Evolutionary conservation across 257 asterid genomes (phyloP).

Genomic region (Nemophila menziesii): DNA sequence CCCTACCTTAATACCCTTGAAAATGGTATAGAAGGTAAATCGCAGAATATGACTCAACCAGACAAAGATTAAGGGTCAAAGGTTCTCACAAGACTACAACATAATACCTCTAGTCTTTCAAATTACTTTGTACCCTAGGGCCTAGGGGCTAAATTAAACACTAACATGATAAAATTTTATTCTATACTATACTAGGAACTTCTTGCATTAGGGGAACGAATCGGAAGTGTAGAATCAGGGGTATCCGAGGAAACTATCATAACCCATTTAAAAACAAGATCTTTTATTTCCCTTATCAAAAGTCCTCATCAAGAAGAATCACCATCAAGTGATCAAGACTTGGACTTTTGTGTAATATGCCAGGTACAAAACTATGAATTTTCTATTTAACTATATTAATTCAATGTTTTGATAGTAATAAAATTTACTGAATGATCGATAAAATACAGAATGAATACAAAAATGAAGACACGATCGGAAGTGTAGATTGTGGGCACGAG

Average conservation of each 20-base stretch:
- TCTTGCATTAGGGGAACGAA: constrained; percentile 74
- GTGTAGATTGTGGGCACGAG: constrained; percentile 60
- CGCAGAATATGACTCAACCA: too few species aligned
- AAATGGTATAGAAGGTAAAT: too few species aligned
- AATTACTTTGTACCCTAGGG: too few species aligned
- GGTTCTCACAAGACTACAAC: too few species aligned
- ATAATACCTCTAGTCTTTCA: too few species aligned
- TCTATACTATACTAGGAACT: constrained; percentile 44
- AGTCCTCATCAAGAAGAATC: constrained; percentile 23
- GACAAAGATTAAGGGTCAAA: too few species aligned
- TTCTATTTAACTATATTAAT: too few species aligned
- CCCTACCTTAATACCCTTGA: too few species aligned
- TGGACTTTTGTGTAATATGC: constrained; percentile 62
- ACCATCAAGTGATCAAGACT: constrained; percentile 24
- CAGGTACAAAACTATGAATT: too few species aligned
- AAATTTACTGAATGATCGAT: not conserved
- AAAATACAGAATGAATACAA: constrained; percentile 41
- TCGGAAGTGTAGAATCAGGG: constrained; percentile 71
- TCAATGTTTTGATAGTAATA: not conserved
- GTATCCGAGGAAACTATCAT: constrained; percentile 39
- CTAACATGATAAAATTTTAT: constrained; percentile 8
- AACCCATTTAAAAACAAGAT: constrained; percentile 39
- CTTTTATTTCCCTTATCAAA: constrained; percentile 27
- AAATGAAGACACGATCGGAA: constrained; percentile 36
- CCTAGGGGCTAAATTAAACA: not conserved